A percentile compares a stretch with the other conserved stretches of the same genome.
These are phyloP conservation scores for Colletotrichum graminicola DNA, from an alignment of 2,329 filamentous ascomycete species.

Conservation along the genomic window DNA sequence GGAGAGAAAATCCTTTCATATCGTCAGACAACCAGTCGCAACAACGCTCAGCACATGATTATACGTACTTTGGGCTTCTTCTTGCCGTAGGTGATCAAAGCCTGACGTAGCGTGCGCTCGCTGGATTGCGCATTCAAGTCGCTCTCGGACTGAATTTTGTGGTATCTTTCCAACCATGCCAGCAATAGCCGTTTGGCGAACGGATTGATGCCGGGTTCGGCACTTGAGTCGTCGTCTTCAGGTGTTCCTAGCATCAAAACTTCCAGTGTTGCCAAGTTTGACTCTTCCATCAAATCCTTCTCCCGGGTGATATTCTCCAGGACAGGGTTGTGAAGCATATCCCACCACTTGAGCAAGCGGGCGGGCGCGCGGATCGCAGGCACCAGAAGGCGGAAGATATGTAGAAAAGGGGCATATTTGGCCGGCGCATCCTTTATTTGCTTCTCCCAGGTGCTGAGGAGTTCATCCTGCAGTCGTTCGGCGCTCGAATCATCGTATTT, in stretches of 20 bases:
- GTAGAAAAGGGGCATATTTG: slow-evolving; percentile 76
- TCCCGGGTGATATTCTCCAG: slow-evolving; percentile 45
- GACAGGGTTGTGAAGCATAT: slow-evolving; percentile 69
- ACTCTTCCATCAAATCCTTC: slow-evolving; percentile 70
- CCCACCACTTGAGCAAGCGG: slow-evolving; percentile 79
- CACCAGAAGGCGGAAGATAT: slow-evolving; percentile 73
- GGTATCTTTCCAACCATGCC: slow-evolving; percentile 66
- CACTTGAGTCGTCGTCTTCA: slow-evolving; percentile 61
- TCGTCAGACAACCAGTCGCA: slow-evolving; percentile 41
- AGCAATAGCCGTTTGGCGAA: slow-evolving; percentile 69
- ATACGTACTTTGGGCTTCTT: slow-evolving; percentile 69
- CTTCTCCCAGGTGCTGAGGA: slow-evolving; percentile 75
- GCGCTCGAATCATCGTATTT: slow-evolving; percentile 75
- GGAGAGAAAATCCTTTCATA: slow-evolving; percentile 71
- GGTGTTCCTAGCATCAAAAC: slow-evolving; percentile 74
- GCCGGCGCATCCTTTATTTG: slow-evolving; percentile 68
- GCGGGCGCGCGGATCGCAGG: slow-evolving; percentile 73
- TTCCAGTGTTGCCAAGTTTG: slow-evolving; percentile 72
- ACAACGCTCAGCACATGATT: neutral
- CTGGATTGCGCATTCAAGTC: slow-evolving; percentile 57
- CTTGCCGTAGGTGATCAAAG: slow-evolving; percentile 73
- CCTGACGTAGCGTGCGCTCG: slow-evolving; percentile 63
- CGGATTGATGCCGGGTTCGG: slow-evolving; percentile 55
- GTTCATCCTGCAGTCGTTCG: slow-evolving; percentile 81
- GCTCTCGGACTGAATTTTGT: slow-evolving; percentile 47